Conservation (phyloP, 768 basidiomycete genomes). For the Tricholoma sp. region DNA sequence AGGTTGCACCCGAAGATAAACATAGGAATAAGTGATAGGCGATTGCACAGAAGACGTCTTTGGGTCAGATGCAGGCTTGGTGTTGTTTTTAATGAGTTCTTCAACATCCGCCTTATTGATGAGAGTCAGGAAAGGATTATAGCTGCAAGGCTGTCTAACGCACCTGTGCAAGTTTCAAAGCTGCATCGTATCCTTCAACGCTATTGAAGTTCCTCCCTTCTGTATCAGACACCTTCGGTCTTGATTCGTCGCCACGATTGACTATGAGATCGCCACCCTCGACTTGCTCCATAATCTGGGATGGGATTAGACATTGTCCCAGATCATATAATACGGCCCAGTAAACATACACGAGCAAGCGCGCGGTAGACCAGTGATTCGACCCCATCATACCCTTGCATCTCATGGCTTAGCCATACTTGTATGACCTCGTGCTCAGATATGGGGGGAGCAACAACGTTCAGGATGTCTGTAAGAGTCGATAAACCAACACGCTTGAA, state of each 20-base stretch:
- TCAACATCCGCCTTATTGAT: slow-evolving; percentile 65
- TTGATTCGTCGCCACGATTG: slow-evolving; percentile 75
- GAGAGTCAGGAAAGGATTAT: neutral
- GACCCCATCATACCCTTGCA: slow-evolving; percentile 94
- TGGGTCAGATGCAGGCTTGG: slow-evolving; percentile 25
- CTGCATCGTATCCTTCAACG: slow-evolving; percentile 82
- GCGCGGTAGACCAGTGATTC: slow-evolving; percentile 92
- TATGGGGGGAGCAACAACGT: slow-evolving; percentile 97
- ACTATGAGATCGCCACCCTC: slow-evolving; percentile 89
- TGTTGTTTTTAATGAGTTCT: slow-evolving; percentile 64
- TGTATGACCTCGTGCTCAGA: slow-evolving; percentile 98
- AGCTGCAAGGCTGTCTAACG: slow-evolving; percentile 12
- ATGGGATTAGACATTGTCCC: neutral
- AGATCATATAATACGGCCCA: no score
- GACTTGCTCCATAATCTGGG: slow-evolving; percentile 88
- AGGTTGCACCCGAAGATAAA: slow-evolving; percentile 93
- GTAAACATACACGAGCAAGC: slow-evolving; percentile 60
- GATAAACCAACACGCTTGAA: slow-evolving; percentile 85
- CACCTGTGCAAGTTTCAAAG: slow-evolving; percentile 81
- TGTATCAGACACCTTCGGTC: slow-evolving; percentile 53
- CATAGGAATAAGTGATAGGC: slow-evolving; percentile 80
- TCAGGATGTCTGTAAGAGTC: slow-evolving; percentile 86
- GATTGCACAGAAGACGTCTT: slow-evolving; percentile 29
- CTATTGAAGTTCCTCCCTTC: slow-evolving; percentile 67
- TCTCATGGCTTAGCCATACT: slow-evolving; percentile 93